Evolutionary conservation across 805 yeast genomes (phyloP).

Genomic region (Wilhelminamyces savonicus): DNA sequence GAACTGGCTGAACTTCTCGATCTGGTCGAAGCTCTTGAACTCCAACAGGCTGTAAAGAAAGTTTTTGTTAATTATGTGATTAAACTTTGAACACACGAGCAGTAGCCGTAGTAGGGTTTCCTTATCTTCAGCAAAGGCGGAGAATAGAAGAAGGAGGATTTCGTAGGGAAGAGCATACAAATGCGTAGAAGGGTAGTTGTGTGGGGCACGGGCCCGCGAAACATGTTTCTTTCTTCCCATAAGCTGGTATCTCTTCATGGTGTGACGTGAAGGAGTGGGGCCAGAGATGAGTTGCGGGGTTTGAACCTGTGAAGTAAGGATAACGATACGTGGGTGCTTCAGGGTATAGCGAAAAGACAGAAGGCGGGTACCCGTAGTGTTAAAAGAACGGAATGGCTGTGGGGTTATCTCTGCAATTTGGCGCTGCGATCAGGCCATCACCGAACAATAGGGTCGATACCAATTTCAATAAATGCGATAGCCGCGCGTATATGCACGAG

Average conservation of each 20-base stretch:
- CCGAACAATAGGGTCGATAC: too few species aligned
- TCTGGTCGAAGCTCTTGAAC: slow-evolving; percentile 18
- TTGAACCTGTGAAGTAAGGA: too few species aligned
- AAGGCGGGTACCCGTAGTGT: too few species aligned
- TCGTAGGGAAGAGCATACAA: slow-evolving; percentile 40
- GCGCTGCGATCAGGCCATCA: too few species aligned
- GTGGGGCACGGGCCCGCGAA: slow-evolving; percentile 4
- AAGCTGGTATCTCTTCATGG: slow-evolving; percentile 36
- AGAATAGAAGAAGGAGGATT: slow-evolving; percentile 29
- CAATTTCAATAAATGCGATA: too few species aligned
- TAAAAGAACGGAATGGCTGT: too few species aligned
- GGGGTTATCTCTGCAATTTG: too few species aligned
- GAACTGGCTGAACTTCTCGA: slow-evolving; percentile 28
- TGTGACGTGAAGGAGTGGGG: not conserved
- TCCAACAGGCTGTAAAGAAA: slow-evolving; percentile 30
- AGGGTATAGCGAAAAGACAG: too few species aligned
- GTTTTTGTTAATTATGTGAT: slow-evolving; percentile 26
- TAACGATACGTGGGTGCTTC: too few species aligned
- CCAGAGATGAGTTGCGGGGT: too few species aligned
- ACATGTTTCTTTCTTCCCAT: slow-evolving; percentile 30
- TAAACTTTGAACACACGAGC: slow-evolving; percentile 30
- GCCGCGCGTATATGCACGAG: too few species aligned
- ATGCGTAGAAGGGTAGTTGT: slow-evolving; percentile 23
- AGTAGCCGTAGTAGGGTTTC: slow-evolving; percentile 18
- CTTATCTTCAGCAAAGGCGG: slow-evolving; percentile 13